Evolutionary conservation across 768 basidiomycete species (phyloP).

Genomic region (Chiua virens): DNA sequence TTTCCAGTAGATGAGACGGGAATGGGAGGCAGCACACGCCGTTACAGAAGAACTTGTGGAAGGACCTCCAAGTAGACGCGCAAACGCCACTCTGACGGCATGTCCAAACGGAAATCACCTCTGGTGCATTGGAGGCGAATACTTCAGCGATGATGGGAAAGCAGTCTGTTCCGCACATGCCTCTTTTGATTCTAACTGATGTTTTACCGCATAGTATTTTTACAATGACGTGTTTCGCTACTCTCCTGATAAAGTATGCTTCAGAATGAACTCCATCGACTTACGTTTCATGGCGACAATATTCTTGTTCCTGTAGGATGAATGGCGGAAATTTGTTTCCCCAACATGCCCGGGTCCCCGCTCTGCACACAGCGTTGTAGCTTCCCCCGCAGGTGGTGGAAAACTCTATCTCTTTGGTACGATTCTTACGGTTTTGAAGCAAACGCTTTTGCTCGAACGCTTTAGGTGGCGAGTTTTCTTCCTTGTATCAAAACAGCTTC

Average conservation of each 20-base stretch:
- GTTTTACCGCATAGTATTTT: conserved; percentile 55
- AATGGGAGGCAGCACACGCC: conserved; percentile 80
- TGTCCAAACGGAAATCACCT: conserved; percentile 81
- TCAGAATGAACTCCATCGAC: no score
- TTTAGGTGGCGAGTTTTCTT: conserved; percentile 83
- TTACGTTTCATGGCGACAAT: neutral
- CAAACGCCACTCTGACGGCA: conserved; percentile 78
- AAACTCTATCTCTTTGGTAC: conserved; percentile 82
- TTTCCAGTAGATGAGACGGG: conserved; percentile 68
- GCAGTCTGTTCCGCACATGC: conserved; percentile 52
- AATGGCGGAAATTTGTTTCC: conserved; percentile 86
- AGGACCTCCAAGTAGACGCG: conserved; percentile 79
- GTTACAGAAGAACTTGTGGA: conserved; percentile 85
- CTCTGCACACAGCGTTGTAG: conserved; percentile 81
- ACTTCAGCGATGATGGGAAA: conserved; percentile 82
- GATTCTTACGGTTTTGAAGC: neutral
- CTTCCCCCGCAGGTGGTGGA: conserved; percentile 75
- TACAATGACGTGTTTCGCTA: conserved; percentile 89
- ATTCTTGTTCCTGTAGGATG: conserved; percentile 52
- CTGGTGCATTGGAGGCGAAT: conserved; percentile 86
- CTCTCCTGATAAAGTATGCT: conserved; percentile 69
- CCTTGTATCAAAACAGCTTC: conserved; percentile 77
- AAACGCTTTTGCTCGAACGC: neutral
- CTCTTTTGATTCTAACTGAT: neutral
- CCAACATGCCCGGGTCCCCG: conserved; percentile 85